Conservation (phyloP, 208 protist genomes). For the Crithidia thermophila region DNA sequence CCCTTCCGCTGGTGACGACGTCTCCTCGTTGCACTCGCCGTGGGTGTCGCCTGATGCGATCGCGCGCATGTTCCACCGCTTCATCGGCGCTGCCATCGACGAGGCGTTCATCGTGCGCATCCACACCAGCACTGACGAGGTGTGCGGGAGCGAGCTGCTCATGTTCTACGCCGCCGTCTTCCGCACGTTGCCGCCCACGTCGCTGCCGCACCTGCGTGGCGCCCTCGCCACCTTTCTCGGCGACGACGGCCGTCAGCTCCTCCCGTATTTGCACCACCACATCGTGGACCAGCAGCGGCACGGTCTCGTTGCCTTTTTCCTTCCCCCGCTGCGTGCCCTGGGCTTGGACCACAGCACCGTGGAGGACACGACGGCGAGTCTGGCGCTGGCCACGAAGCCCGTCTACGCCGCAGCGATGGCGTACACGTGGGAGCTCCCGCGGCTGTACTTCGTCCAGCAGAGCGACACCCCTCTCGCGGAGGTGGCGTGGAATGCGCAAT, state of each 20-base stretch:
- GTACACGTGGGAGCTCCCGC: conserved; percentile 59
- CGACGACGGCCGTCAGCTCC: conserved; percentile 19
- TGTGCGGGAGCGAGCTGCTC: conserved; percentile 44
- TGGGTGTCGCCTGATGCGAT: not conserved
- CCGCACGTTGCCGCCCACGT: conserved; percentile 17
- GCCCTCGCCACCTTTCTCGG: conserved; percentile 36
- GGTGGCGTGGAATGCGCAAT: conserved; percentile 39
- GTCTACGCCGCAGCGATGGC: conserved; percentile 42
- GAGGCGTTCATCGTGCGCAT: conserved; percentile 12
- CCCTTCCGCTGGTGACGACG: not conserved
- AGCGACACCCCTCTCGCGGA: conserved; percentile 39
- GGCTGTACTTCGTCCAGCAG: conserved; percentile 42
- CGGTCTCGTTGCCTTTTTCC: conserved; percentile 65
- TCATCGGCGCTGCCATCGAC: conserved; percentile 20
- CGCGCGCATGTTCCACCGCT: not conserved
- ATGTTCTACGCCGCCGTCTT: conserved; percentile 59
- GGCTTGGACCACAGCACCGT: conserved; percentile 61
- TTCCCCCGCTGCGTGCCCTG: conserved; percentile 71
- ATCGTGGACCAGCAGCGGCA: conserved; percentile 46
- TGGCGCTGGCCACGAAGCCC: conserved; percentile 33
- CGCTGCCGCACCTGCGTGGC: conserved; percentile 28
- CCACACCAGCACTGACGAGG: conserved; percentile 13
- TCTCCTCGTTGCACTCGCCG: no score
- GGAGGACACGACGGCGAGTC: conserved; percentile 26
- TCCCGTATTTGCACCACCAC: conserved; percentile 37